Evolutionary conservation across 169 alveolate genomes (phyloP).

Genomic region (Babesia gibsoni): DNA sequence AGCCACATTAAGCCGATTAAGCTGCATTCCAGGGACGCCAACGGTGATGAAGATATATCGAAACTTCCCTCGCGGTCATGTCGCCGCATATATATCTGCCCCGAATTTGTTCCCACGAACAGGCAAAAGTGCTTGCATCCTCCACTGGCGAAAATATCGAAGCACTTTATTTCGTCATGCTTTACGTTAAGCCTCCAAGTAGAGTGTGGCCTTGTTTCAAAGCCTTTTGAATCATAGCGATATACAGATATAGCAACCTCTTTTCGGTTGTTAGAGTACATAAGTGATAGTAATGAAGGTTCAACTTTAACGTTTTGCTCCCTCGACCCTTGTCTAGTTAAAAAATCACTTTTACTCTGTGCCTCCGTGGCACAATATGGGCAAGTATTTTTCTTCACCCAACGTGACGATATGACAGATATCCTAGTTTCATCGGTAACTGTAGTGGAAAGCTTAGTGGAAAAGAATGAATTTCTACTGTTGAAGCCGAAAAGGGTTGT

Average conservation of each 20-base stretch:
- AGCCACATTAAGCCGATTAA: not conserved
- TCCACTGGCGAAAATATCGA: not conserved
- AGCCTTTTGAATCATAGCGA: constrained; percentile 15
- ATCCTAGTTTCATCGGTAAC: not conserved
- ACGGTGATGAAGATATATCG: not conserved
- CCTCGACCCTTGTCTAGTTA: not conserved
- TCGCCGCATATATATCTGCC: not conserved
- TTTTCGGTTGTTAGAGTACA: not conserved
- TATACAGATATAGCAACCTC: constrained; percentile 30
- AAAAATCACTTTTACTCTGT: not conserved
- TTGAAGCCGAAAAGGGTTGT: not conserved
- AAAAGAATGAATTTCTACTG: not conserved
- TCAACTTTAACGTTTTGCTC: not conserved
- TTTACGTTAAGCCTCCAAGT: not conserved
- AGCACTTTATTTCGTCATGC: not conserved
- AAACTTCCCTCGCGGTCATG: not conserved
- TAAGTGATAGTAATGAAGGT: not conserved
- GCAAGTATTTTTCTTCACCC: not conserved
- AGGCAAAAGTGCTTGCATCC: constrained; percentile 12
- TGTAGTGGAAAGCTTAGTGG: not conserved
- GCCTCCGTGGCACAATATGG: not conserved
- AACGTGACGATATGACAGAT: not conserved
- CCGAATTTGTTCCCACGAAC: constrained; percentile 29
- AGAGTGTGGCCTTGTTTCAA: constrained; percentile 6
- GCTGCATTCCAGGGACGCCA: not conserved